Evolutionary conservation across 2,329 filamentous ascomycete species (phyloP).

Genomic region (Nemania sp.): DNA sequence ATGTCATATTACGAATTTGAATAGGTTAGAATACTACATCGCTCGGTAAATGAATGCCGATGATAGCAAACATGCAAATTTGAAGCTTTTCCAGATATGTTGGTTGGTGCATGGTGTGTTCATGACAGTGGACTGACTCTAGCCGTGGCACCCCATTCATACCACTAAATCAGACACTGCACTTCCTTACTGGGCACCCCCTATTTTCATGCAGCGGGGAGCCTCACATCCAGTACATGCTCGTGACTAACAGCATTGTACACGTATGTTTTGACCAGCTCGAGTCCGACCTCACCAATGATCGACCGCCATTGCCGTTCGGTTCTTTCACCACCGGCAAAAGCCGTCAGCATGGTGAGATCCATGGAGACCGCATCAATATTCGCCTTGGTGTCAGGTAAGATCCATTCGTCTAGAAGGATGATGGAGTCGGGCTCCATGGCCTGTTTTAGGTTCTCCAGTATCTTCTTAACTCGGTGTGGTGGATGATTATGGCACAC

Average conservation of each 20-base stretch:
- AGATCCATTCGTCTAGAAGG: constrained; percentile 29
- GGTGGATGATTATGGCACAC: constrained; percentile 29
- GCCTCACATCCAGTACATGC: constrained; percentile 24
- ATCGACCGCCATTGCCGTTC: constrained; percentile 17
- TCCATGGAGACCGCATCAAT: constrained; percentile 18
- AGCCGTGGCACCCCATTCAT: too few relatives aligned
- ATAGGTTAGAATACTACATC: too few relatives aligned
- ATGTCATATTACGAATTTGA: too few relatives aligned
- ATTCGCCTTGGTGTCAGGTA: constrained; percentile 17
- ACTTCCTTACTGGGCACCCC: too few relatives aligned
- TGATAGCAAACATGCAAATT: too few relatives aligned
- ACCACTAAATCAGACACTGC: too few relatives aligned
- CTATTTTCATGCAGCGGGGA: too few relatives aligned
- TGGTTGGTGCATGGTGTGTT: too few relatives aligned
- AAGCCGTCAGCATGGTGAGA: constrained; percentile 25
- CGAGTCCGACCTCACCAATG: constrained; percentile 4
- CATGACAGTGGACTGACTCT: too few relatives aligned
- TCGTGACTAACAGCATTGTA: constrained; percentile 18
- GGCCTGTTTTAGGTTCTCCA: constrained; percentile 14
- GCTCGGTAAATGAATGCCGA: too few relatives aligned
- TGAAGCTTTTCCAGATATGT: too few relatives aligned
- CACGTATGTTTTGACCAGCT: constrained; percentile 8
- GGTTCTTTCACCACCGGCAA: constrained; percentile 25
- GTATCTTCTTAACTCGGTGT: constrained; percentile 6
- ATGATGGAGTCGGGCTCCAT: constrained; percentile 26